These are phyloP conservation scores for Triticum timopheevii DNA, from an alignment of 176 grass and related monocot species.

Conservation along the genomic window DNA sequence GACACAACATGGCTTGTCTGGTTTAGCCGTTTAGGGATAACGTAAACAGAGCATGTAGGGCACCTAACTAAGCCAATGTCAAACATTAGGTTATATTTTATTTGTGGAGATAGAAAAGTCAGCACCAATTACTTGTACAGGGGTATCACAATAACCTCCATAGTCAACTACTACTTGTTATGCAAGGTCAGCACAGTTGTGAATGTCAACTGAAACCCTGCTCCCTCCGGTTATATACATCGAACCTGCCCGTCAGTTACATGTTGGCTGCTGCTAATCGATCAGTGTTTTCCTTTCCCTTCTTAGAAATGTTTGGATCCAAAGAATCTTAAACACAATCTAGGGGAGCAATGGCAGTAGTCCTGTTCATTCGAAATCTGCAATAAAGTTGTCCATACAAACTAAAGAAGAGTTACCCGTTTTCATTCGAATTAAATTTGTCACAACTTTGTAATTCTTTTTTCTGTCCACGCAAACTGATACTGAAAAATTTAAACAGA, in stretches of 20 bases:
- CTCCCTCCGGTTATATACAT: conserved; percentile 10
- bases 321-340: conserved; percentile 26
- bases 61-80: neutral
- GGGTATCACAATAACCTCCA: neutral
- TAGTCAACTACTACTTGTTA: neutral
- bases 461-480: neutral
- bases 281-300: neutral
- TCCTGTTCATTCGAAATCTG: neutral
- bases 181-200: neutral
- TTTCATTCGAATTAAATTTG: neutral
- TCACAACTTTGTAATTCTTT: neutral
- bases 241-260: neutral
- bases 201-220: conserved; percentile 23
- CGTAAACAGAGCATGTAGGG: neutral
- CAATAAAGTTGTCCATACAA: neutral
- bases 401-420: neutral
- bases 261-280: neutral
- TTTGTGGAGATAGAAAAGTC: neutral
- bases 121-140: neutral
- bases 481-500: neutral
- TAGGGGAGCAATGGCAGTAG: neutral
- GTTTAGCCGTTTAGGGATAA: conserved; percentile 6
- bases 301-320: neutral
- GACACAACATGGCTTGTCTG: neutral
- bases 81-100: neutral